Evolutionary conservation across 2,329 filamentous ascomycete species (phyloP), one percentile per base, ranked within the genome.

Genomic region (Niveomyces coronatus): DNA sequence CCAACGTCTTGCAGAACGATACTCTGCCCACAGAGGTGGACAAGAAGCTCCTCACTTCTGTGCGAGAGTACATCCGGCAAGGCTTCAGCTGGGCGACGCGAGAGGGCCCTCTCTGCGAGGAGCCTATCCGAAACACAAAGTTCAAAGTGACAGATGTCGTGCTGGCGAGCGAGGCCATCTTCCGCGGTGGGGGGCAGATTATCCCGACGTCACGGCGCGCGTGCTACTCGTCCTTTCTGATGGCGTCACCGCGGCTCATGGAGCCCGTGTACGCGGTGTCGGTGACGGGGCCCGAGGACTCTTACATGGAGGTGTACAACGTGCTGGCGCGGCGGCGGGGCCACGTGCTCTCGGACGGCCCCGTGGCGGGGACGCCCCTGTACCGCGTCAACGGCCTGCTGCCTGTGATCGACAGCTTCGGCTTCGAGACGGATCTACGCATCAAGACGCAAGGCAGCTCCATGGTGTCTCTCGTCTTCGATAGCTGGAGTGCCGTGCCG

Each of bases 101-200:
- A 46, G 91, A 98, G 74, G 91, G 91, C 1, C 91, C 91, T 14
- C 70, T 98, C 18, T 96, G 91, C 59, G 91, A 98, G 81, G 91
- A 98, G 67, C 91, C 91, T 23, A 96, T 98, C 54, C 88, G 91
- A 50, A 98, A 98, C 62, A 86, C 86, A 50, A 95, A 94, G 56
- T 98, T 98, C 73, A 86, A 88, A 56, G 78, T 98, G 53, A 96
- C 88, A 44, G 89, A 96, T 55, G 77, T 94, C 38, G 71, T 82
- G 29, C 72, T 98, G 15, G 89, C 88, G 9, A 72, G 79, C 36
- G 87, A 96, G 62, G 83, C 89, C 36, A 96, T 98, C 54, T 94
- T 87, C 69, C 79, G 91, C 36, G 91, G 91, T 41, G 89, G 89
- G 48, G 91, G 91, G 31, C 91, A 98, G 60, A 93, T 98, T 55